A percentile compares a stretch with the other conserved stretches of the same genome.
Evolutionary conservation across 306 rosid species (phyloP).

Genomic region (Quercus ilex): DNA sequence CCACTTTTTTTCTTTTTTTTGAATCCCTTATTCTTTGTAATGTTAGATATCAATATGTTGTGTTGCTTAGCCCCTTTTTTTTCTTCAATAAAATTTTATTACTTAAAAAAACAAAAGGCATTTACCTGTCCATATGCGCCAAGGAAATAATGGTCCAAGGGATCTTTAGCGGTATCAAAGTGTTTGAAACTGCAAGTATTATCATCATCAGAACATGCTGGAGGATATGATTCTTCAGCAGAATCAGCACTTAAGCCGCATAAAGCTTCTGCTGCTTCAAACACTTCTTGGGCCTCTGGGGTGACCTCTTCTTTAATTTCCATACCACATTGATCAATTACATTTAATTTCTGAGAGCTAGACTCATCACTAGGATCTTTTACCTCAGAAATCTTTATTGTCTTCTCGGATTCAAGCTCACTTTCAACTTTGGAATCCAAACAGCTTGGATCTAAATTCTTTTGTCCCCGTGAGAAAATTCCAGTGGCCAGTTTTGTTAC

Average conservation of each 20-base stretch:
- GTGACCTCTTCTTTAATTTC: slow-evolving; percentile 33
- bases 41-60: too few relatives aligned
- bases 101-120: slow-evolving; percentile 4
- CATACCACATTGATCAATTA: slow-evolving; percentile 25
- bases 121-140: slow-evolving; percentile 85
- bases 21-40: too few relatives aligned
- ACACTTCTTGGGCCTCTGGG: slow-evolving; percentile 36
- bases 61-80: too few relatives aligned
- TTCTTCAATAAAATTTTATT: too few relatives aligned
- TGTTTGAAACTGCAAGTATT: slow-evolving; percentile 64
- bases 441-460: slow-evolving; percentile 41
- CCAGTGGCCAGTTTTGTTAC: slow-evolving; percentile 88
- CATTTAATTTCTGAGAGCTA: slow-evolving; percentile 44
- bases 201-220: slow-evolving; percentile 38
- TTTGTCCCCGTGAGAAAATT: slow-evolving; percentile 84
- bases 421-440: slow-evolving; percentile 42
- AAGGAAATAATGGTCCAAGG: slow-evolving; percentile 78
- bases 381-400: slow-evolving; percentile 26
- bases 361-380: slow-evolving; percentile 39
- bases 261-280: slow-evolving; percentile 43
- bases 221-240: slow-evolving; percentile 32
- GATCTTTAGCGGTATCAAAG: slow-evolving; percentile 84
- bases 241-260: slow-evolving; percentile 32
- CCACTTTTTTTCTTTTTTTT: too few relatives aligned
- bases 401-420: slow-evolving; percentile 38